Evolutionary conservation across 2,329 filamentous ascomycete genomes (phyloP), one percentile per base, ranked within the genome.

Genomic region (Monosporascus sp.): DNA sequence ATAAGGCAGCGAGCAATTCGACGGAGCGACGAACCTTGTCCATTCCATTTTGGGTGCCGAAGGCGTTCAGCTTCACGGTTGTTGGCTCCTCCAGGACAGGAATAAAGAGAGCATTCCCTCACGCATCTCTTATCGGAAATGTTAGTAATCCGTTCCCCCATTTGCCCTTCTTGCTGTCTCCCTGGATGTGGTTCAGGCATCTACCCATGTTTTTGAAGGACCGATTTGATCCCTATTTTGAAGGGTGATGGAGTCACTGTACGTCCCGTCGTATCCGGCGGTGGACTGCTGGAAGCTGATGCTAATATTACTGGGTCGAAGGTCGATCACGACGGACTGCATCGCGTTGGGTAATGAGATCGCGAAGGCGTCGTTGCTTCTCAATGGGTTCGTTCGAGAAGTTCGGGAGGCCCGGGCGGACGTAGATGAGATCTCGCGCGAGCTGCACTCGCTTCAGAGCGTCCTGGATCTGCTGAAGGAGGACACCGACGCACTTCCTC

Each of bases 401-500:
- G 69, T 75, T 1, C 72, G 72, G 38, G 72, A 74, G 55, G 70
- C 72, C 3, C 67, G 72, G 17, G 60, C 68, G 37, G 72, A 74
- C 24, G 61, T 74, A 17, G 68, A 74, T 37, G 64, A 58, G 31
- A 65, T 76, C 38, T 70, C 71, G 35, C 68, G 70, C 53, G 73
- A 76, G 55, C 58, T 76, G 27, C 68, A 74, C 54, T 73, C 72
- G 43, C 65, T 76, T 48, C 67, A 72, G 51, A 66, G 66, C 37
- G 67, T 74, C 2, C 60, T 75, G 8, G 65, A 68, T 48, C 61
- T 75, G 16, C 57, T 76, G 49, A 67, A 65, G 46, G 71, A 75
- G 53, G 73, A 75, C 57, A 70, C 69, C 7, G 58, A 60, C 4
- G 52, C 64, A 26, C 68, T 75, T 38, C 72, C 73, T 8, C 51